These are phyloP conservation scores for Rhizomucor pusillus DNA, from an alignment of 371 early-diverging fungal genomes.

Conservation along the genomic window DNA sequence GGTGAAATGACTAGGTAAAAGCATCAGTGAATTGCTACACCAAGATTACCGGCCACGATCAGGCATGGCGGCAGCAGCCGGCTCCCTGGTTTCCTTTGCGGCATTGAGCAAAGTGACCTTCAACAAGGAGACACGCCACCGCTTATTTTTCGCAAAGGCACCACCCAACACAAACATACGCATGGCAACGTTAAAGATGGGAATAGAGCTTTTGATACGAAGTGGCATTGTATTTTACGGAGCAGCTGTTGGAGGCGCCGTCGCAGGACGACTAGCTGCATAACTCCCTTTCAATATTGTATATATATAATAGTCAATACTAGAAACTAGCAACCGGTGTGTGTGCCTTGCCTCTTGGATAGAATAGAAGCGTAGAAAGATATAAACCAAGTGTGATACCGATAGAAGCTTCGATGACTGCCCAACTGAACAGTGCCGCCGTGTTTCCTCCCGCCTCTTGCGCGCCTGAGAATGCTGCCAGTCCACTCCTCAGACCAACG, in stretches of 20 bases:
- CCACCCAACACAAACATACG: slow-evolving; percentile 34
- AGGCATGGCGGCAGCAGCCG: slow-evolving; percentile 15
- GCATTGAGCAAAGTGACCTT: slow-evolving; percentile 27
- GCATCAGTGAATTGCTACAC: not conserved
- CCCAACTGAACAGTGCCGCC: slow-evolving; percentile 31
- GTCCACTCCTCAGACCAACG: slow-evolving; percentile 13
- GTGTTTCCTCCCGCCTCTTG: slow-evolving; percentile 1
- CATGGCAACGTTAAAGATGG: slow-evolving; percentile 32
- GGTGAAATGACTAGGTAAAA: no score
- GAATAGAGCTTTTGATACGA: slow-evolving; percentile 30
- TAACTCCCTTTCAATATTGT: no score
- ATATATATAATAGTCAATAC: no score
- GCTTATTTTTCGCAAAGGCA: slow-evolving; percentile 41
- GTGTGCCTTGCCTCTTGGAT: slow-evolving; percentile 32
- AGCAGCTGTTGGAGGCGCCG: slow-evolving; percentile 36
- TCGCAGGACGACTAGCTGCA: slow-evolving; percentile 21
- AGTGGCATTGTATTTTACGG: slow-evolving; percentile 38
- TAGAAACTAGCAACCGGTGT: slow-evolving; percentile 38
- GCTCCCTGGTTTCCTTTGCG: slow-evolving; percentile 22
- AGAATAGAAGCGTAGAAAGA: slow-evolving; percentile 29
- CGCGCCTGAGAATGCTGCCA: slow-evolving; percentile 7
- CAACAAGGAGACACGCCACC: slow-evolving; percentile 26
- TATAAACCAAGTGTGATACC: slow-evolving; percentile 45
- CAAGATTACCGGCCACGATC: slow-evolving; percentile 21
- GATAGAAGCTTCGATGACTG: slow-evolving; percentile 31